Conservation (phyloP, 2,329 filamentous ascomycete species). For the Scortechinia acanthostroma region DNA sequence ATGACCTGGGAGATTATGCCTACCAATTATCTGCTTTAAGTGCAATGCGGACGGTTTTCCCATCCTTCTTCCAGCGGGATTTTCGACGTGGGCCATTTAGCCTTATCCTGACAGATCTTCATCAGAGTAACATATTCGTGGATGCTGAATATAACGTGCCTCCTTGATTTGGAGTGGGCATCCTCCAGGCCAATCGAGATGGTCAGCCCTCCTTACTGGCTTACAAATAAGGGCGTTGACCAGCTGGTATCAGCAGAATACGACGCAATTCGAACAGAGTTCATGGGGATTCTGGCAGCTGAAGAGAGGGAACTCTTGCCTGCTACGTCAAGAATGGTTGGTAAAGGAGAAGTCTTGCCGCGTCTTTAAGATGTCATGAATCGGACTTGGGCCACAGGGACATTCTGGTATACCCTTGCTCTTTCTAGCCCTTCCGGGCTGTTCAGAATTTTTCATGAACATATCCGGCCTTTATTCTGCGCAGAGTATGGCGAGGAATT, state of each 20-base stretch:
- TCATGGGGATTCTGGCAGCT: neutral
- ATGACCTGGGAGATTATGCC: slow-evolving; percentile 14
- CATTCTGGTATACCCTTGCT: neutral
- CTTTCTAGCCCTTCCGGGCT: neutral
- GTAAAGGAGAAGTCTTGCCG: no score
- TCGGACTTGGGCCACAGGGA: neutral
- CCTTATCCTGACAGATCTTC: slow-evolving; percentile 24
- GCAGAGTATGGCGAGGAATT: no score
- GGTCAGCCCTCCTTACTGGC: slow-evolving; percentile 17
- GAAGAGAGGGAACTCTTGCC: neutral
- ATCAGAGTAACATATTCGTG: slow-evolving; percentile 27
- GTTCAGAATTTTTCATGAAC: neutral
- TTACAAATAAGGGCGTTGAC: slow-evolving; percentile 10
- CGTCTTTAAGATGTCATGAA: no score
- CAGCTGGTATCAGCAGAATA: slow-evolving; percentile 3
- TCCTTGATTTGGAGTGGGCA: slow-evolving; percentile 24
- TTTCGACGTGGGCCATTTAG: slow-evolving; percentile 20
- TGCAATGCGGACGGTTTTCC: slow-evolving; percentile 14
- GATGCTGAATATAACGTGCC: slow-evolving; percentile 17
- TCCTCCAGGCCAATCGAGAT: slow-evolving; percentile 17
- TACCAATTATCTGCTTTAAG: slow-evolving; percentile 17
- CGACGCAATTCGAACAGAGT: neutral
- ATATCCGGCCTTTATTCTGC: no score
- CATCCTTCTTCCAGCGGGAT: slow-evolving; percentile 10
- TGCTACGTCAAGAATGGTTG: no score